Percentiles rank a stretch among this genome's conserved stretches.
These are phyloP conservation scores for Acacia concinna DNA, from an alignment of 331 rosid genomes.

Conservation along the genomic window DNA sequence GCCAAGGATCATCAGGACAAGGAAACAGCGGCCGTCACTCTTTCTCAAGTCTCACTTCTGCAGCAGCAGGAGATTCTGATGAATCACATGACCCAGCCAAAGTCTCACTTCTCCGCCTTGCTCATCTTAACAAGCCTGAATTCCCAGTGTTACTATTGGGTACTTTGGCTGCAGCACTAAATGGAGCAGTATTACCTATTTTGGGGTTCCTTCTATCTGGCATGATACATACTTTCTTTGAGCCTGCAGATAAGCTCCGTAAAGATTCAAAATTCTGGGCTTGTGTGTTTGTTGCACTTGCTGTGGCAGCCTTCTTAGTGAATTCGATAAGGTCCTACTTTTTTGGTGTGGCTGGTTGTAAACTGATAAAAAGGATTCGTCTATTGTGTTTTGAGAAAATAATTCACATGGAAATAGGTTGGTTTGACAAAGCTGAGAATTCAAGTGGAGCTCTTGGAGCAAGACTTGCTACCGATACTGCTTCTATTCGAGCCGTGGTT, in stretches of 20 bases:
- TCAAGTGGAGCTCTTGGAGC: conserved; percentile 85
- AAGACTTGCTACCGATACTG: conserved; percentile 73
- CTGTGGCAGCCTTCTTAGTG: conserved; percentile 41
- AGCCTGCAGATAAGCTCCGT: conserved; percentile 50
- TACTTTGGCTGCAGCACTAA: conserved; percentile 49
- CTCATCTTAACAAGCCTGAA: conserved; percentile 80
- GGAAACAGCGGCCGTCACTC: conserved; percentile 49
- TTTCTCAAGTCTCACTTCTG: conserved; percentile 34
- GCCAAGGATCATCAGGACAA: conserved; percentile 53
- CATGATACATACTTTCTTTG: conserved; percentile 54
- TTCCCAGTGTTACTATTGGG: conserved; percentile 58
- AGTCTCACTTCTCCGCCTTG: conserved; percentile 59
- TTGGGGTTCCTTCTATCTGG: conserved; percentile 50
- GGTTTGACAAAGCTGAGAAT: conserved; percentile 78
- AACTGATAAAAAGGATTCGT: conserved; percentile 60
- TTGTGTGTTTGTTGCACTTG: conserved; percentile 40
- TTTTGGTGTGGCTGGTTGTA: conserved; percentile 68
- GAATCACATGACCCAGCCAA: conserved; percentile 35
- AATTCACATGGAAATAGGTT: conserved; percentile 77
- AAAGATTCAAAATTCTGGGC: conserved; percentile 75
- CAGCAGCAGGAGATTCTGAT: conserved; percentile 20
- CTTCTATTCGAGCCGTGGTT: conserved; percentile 57
- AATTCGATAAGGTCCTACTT: conserved; percentile 52
- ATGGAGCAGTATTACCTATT: conserved; percentile 54
- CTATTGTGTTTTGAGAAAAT: conserved; percentile 70